Conservation (phyloP, 2,329 filamentous ascomycete species). For the Leptographium lundbergii region DNA sequence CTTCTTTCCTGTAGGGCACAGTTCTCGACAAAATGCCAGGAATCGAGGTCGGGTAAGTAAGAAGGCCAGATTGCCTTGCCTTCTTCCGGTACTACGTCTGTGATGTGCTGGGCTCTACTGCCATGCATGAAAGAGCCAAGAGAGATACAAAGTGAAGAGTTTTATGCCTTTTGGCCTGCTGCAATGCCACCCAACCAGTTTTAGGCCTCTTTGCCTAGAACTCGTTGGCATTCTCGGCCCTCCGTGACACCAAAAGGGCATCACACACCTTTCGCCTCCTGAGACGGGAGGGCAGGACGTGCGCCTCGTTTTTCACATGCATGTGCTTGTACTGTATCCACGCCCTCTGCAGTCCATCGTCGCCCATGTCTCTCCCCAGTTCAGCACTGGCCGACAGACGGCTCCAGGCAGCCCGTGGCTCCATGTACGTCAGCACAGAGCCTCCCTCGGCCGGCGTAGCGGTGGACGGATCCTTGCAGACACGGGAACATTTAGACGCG, state of each 20-base stretch:
- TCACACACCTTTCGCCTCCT: neutral
- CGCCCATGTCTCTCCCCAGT: neutral
- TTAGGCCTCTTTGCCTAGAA: neutral
- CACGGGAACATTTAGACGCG: neutral
- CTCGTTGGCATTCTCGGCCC: neutral
- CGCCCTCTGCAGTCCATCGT: neutral
- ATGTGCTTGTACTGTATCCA: neutral
- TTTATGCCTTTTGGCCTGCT: neutral
- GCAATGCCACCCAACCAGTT: neutral
- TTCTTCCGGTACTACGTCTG: neutral
- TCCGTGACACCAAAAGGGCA: neutral
- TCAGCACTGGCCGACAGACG: neutral
- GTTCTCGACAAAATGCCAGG: neutral
- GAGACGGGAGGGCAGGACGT: neutral
- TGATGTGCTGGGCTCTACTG: neutral
- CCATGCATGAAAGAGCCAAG: neutral
- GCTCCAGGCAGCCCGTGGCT: neutral
- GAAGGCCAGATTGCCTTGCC: neutral
- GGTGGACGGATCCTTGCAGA: neutral
- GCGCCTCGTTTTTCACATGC: neutral
- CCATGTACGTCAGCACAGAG: neutral
- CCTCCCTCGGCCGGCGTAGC: neutral
- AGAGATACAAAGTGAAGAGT: neutral
- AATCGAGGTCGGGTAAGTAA: neutral
- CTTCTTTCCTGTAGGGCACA: neutral